Base-by-base conservation (phyloP, 129 eudicot genomes). In the Smallanthus sonchifolius region DNA sequence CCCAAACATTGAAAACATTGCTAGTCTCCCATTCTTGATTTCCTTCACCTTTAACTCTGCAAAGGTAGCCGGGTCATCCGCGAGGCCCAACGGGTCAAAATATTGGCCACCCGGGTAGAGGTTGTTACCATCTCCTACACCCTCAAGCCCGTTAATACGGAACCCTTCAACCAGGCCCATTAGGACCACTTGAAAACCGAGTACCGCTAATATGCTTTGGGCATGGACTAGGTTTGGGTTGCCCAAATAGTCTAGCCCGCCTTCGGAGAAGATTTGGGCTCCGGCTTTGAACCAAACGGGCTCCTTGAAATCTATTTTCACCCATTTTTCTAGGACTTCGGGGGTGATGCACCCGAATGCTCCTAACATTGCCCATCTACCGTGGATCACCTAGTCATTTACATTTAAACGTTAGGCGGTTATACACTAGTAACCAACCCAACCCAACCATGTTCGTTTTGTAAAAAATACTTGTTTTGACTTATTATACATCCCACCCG, bases 201-300 rank as follows among this genome's bases (percentile, higher is more conserved):
- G 84, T 0, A 81, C 84, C 0, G 84, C 84, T 55, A 81, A 36
- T 47, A 81, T 81, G 81, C 84, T 81, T 63, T 81, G 84, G 55
- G 84, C 84, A 45, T 81, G 84, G 62, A 81, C 81, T n/a, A 81
- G 52, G 77, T 81, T 81, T 3, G 84, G 81, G 77, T 81, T 81
- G 4, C 84, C 84, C 54, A 81, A 81, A 67, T 81, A 81, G 84
- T 81, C 81, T 19, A 81, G 69, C 8, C 84, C 84, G 11, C 84
- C 81, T 70, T 81, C 84, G 1, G 84, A 75, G 74, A 81, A 81
- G 81, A 81, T 81, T 64, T 81, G 84, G 34, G 84, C 64, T 69
- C 84, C 81, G 40, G 84, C 84, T 76, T 81, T 81, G 81, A 81
- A 81, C 84, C 81, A 81, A 51, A 81, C 77, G 35, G 84, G 84